Base-by-base conservation (phyloP, 257 asterid genomes). In the Rhazya stricta region DNA sequence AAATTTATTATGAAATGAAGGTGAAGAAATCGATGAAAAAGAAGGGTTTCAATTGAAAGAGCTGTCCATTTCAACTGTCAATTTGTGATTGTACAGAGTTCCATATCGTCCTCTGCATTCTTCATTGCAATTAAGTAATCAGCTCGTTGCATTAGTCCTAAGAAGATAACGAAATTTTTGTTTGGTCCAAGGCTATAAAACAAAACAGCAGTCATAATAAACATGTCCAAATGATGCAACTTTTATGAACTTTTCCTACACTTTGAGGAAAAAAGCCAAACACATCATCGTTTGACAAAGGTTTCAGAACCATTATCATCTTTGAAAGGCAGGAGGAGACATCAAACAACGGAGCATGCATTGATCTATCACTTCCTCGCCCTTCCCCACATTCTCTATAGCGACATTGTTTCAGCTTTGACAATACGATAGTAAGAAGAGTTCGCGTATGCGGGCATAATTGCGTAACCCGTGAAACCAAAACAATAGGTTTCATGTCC, bases 161-260 rank as follows among this genome's bases (percentile, higher is more conserved):
- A 32, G 23, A 51, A 50, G 75, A 71, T 9, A 9, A 16, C 12
- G 1, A 36, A 65, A 32, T 21, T 51, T 60, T 46, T 62, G 0
- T 42, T 62, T 21, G 25, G 51, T 37, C 27, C 57, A 2, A 8
- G 8, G 25, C 63, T 41, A 67, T 0, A 32, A 43, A 67, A 77
- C 81, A 71, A 77, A 77, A 63, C 37, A 61, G 67, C 68, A 77
- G 76, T 77, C 77, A 71, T 58, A 65, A 37, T 5, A 57, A 41
- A 16, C n/a, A 23, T 58, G 32, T 29, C 32, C 42, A 65, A 66
- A 32, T 9, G 21, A 36, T 2, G 63, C 45, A 10, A 27, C 48
- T 75, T n/a, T 66, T 13, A n/a, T 25, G 53, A 11, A 46, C 72
- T 62, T 77, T 77, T 71, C 70, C 81, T 56, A 2, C 30, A 19